Evolutionary conservation across 306 rosid genomes (phyloP).

Genomic region (Oemleria cerasiformis): DNA sequence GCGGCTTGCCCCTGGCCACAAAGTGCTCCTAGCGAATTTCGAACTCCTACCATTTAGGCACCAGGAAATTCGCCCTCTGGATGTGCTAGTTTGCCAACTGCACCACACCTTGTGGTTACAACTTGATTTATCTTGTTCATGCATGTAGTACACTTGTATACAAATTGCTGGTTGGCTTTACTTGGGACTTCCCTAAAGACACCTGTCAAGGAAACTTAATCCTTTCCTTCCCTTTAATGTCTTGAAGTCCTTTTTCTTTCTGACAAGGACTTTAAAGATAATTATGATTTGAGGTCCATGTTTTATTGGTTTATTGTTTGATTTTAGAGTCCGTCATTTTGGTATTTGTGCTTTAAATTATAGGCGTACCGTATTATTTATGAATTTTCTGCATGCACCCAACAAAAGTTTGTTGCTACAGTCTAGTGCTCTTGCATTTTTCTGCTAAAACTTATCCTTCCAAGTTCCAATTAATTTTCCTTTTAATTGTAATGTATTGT

Average conservation of each 20-base stretch:
- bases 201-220: not conserved
- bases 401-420: not conserved
- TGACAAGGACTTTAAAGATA: not conserved
- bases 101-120: too few species aligned
- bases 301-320: not conserved
- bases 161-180: not conserved
- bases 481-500: not conserved
- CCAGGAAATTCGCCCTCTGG: too few species aligned
- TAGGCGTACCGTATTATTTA: not conserved
- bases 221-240: not conserved
- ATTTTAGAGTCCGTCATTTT: not conserved
- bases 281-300: not conserved
- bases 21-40: too few species aligned
- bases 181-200: not conserved
- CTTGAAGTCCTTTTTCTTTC: not conserved
- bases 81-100: too few species aligned
- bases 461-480: not conserved
- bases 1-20: too few species aligned
- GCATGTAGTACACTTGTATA: not conserved
- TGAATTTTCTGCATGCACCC: not conserved
- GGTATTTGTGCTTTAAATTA: not conserved
- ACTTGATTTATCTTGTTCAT: not conserved
- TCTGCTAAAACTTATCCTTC: not conserved
- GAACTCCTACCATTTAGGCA: too few species aligned
- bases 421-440: not conserved